Percentiles rank a stretch among this genome's conserved stretches.
phyloP scores from a whole-genome alignment of 331 rosid genomes.

The Malus hybrid region DNA sequence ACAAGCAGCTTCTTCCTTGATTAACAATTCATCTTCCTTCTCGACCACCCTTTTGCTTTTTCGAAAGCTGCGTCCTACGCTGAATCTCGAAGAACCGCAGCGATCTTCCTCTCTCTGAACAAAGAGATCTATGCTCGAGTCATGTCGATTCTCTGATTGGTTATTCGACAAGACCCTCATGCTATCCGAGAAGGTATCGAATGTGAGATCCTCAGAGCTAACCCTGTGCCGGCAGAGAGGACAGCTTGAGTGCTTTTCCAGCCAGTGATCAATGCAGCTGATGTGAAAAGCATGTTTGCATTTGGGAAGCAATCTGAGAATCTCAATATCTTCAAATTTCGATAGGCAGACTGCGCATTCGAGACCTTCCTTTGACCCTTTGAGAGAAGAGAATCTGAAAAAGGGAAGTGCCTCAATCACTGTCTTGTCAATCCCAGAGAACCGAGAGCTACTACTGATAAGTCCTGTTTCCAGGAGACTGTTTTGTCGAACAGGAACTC shows the following conservation, averaged over 20 bases:
- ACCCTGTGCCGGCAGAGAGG: constrained; percentile 82
- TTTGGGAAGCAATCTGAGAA: constrained; percentile 51
- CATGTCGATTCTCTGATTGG: constrained; percentile 47
- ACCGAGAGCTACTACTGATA: constrained; percentile 49
- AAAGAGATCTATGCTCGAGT: constrained; percentile 66
- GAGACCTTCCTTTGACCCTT: constrained; percentile 73
- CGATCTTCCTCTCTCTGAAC: constrained; percentile 70
- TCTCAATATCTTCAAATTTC: constrained; percentile 76
- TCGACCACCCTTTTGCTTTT: constrained; percentile 24
- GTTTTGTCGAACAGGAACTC: constrained; percentile 10
- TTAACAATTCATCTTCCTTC: constrained; percentile 27
- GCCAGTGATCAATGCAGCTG: constrained; percentile 86
- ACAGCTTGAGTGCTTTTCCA: constrained; percentile 81
- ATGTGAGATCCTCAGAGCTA: constrained; percentile 49
- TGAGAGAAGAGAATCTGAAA: constrained; percentile 75
- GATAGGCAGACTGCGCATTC: constrained; percentile 87
- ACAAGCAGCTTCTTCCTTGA: constrained; percentile 17
- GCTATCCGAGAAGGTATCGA: constrained; percentile 46
- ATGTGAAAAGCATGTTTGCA: constrained; percentile 44
- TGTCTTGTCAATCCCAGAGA: constrained; percentile 78
- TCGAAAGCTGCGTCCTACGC: constrained; percentile 81
- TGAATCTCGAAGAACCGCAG: constrained; percentile 61
- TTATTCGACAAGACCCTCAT: constrained; percentile 43
- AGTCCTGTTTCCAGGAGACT: constrained; percentile 11
- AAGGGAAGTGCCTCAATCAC: constrained; percentile 81